These are phyloP conservation scores for Protomyces arabidopsidicola DNA, from an alignment of 1,139 yeast species.

Conservation along the genomic window DNA sequence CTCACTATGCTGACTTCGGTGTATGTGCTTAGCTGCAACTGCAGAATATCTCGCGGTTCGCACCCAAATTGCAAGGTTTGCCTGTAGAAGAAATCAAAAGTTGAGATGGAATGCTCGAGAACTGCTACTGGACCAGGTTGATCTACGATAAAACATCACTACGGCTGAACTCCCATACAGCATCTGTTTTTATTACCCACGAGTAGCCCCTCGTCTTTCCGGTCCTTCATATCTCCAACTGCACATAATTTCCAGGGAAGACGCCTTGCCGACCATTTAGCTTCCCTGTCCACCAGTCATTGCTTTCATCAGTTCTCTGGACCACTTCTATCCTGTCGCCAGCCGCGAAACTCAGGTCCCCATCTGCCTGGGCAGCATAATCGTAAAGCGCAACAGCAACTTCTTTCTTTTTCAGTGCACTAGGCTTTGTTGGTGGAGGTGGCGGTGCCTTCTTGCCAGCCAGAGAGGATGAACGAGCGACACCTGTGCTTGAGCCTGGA, in stretches of 20 bases:
- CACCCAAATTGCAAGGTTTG: no score
- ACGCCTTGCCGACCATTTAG: conserved; percentile 81
- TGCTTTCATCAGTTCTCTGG: conserved; percentile 73
- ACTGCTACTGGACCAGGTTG: no score
- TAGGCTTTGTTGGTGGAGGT: conserved; percentile 44
- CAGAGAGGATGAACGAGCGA: conserved; percentile 33
- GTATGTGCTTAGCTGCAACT: no score
- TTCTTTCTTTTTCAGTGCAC: conserved; percentile 43
- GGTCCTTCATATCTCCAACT: background rate
- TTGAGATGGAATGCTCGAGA: no score
- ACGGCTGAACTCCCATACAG: no score
- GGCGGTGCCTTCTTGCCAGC: conserved; percentile 37
- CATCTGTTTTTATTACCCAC: no score
- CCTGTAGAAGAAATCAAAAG: no score
- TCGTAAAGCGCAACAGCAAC: conserved; percentile 74
- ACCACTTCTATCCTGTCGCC: conserved; percentile 82
- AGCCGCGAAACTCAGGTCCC: conserved; percentile 80
- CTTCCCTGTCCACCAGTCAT: conserved; percentile 97
- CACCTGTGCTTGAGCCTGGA: conserved; percentile 28
- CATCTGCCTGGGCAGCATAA: conserved; percentile 76
- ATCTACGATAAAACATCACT: no score
- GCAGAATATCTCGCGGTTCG: no score
- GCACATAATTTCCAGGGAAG: conserved; percentile 63
- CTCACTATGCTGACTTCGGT: no score
- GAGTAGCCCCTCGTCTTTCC: no score